Evolutionary conservation across 169 alveolate species (phyloP).

Genomic region (Blepharisma undulans): DNA sequence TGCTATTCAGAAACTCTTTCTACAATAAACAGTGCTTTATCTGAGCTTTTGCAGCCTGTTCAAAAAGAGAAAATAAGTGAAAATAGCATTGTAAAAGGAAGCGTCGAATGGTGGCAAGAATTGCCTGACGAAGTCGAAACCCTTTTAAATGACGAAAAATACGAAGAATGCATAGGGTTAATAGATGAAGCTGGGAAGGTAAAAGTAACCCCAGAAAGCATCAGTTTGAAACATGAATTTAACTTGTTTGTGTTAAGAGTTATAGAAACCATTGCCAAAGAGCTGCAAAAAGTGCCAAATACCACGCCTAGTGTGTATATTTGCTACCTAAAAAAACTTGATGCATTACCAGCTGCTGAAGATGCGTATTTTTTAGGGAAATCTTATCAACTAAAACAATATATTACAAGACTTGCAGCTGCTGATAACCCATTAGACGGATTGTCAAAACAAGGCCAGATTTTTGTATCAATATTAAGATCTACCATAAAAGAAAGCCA

Average conservation of each 20-base stretch:
- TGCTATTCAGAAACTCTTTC: background rate
- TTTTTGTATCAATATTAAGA: background rate
- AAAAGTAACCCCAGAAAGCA: background rate
- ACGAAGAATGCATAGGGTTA: slow-evolving; percentile 11
- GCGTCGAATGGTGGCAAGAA: slow-evolving; percentile 36
- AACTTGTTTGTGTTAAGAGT: slow-evolving; percentile 20
- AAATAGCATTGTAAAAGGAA: background rate
- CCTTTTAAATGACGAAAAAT: slow-evolving; percentile 33
- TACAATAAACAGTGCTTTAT: background rate
- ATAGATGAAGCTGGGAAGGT: slow-evolving; percentile 7
- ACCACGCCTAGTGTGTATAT: background rate
- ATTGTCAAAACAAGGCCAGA: background rate
- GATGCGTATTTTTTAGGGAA: slow-evolving; percentile 33
- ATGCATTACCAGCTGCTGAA: slow-evolving; percentile 23
- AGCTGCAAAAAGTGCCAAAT: slow-evolving; percentile 4
- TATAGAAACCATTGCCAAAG: slow-evolving; percentile 26
- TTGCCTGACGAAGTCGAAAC: slow-evolving; percentile 31
- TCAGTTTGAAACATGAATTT: background rate
- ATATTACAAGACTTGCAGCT: background rate
- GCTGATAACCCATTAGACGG: slow-evolving; percentile 20
- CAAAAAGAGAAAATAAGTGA: background rate
- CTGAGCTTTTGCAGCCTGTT: background rate
- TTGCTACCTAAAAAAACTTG: background rate
- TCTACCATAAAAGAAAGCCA: background rate
- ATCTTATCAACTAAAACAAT: slow-evolving; percentile 12